Base-by-base conservation (phyloP, 2,329 filamentous ascomycete species). In the Alternaria consortialis region DNA sequence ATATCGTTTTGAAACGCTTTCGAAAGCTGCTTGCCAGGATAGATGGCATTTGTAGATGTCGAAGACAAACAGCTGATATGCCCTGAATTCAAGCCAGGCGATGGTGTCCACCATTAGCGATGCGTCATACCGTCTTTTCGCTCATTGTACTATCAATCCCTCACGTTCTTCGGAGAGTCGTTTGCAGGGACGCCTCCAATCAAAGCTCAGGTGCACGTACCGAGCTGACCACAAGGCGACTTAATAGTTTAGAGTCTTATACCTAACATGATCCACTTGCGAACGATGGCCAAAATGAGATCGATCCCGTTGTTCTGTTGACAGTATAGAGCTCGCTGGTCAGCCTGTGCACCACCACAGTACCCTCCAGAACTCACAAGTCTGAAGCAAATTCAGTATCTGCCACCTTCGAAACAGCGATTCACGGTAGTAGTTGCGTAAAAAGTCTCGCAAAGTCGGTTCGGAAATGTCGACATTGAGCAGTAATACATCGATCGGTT, bases 211-310 rank as follows among this genome's bases (percentile, higher is more conserved):
- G 31, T 6, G 6, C 2, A 2, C 31, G n/a, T 0, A 20, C 20
- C 17, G 1, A 8, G 0, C n/a, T 47, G 7, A 47, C 5, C 17
- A 12, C 11, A 32, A 47, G 27, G 44, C 9, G 32, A 20, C 32
- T 17, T 11, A 47, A 0, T 7, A 17, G 9, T 13, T 0, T 0
- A 29, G 0, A 1, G 1, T 44, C 27, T 6, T 0, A 47, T 32
- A 2, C 29, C 17, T 20, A 8, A 32, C 0, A 1, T 8, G 13
- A 20, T 20, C 12, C 27, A 31, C n/a, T 44, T 12, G 5, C 4
- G 20, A 6, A 15, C 15, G 7, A 17, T 29, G 27, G 27, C 27
- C 27, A 29, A 29, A 5, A 8, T 29, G 36, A 39, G 1, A 4
- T 39, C 15, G 36, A 39, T 17, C 15, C 36, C 8, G 7, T 39